Conservation (phyloP, 2,329 filamentous ascomycete species). For the Dactylonectria macrodidyma region DNA sequence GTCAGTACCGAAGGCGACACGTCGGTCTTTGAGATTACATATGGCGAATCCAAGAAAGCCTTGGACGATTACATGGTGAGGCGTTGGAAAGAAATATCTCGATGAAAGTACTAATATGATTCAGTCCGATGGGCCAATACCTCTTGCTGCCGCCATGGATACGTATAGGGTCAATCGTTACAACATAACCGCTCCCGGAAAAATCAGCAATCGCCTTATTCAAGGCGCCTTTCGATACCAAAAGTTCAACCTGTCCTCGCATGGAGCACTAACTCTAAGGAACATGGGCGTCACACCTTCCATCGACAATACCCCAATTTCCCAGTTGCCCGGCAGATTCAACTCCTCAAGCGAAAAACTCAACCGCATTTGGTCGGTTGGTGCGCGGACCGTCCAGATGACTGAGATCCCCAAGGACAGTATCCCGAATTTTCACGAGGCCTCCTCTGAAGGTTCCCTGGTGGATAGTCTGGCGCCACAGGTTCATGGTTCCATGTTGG, state of each 20-base stretch:
- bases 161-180: conserved; percentile 54
- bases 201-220: conserved; percentile 50
- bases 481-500: conserved; percentile 25
- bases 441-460: conserved; percentile 46
- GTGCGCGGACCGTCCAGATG: conserved; percentile 51
- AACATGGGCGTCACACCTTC: conserved; percentile 48
- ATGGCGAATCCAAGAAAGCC: conserved; percentile 12
- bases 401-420: conserved; percentile 37
- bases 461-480: conserved; percentile 49
- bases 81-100: neutral
- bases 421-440: conserved; percentile 47
- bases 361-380: conserved; percentile 49
- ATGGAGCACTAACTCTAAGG: conserved; percentile 46
- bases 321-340: conserved; percentile 48
- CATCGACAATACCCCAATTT: conserved; percentile 29
- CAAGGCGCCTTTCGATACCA: conserved; percentile 56
- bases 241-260: conserved; percentile 53
- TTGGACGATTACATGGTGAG: conserved; percentile 20
- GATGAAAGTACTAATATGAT: neutral
- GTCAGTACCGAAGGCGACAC: neutral
- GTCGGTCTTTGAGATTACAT: conserved; percentile 14
- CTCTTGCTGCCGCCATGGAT: conserved; percentile 55
- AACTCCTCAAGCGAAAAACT: conserved; percentile 47
- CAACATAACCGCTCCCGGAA: conserved; percentile 45
- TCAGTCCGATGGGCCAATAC: conserved; percentile 49